A percentile compares a stretch with the other conserved stretches of the same genome.
Evolutionary conservation across 164 flowering plant genomes (phyloP).

Genomic region (Umbellularia californica): DNA sequence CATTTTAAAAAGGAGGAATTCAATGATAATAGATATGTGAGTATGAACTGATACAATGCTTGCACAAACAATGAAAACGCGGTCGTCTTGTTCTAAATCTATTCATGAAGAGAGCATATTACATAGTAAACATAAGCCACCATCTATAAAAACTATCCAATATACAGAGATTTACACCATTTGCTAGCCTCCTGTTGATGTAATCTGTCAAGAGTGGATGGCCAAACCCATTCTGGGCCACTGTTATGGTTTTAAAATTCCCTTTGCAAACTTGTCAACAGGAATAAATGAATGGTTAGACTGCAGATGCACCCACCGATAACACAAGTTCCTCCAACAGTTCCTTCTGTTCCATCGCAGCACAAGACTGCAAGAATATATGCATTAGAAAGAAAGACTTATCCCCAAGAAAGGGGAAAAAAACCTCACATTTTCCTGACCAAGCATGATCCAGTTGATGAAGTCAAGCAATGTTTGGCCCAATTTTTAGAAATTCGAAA

Average conservation of each 20-base stretch:
- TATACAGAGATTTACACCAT: not conserved
- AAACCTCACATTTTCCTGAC: too few species aligned
- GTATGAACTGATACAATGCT: too few species aligned
- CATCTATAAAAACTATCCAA: not conserved
- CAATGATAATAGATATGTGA: too few species aligned
- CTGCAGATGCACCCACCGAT: slow-evolving; percentile 46
- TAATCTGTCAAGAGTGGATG: not conserved
- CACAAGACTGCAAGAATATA: slow-evolving; percentile 61
- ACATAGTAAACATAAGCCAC: not conserved
- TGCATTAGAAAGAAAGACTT: not conserved
- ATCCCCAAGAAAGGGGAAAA: not conserved
- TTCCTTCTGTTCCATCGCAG: slow-evolving; percentile 81
- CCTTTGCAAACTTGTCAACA: not conserved
- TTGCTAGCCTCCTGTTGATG: not conserved
- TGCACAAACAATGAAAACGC: too few species aligned
- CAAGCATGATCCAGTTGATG: not conserved
- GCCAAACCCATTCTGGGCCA: not conserved
- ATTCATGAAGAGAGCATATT: not conserved
- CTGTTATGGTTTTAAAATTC: not conserved
- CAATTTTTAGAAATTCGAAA: too few species aligned
- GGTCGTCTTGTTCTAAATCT: not conserved
- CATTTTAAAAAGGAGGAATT: too few species aligned
- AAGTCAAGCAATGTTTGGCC: too few species aligned
- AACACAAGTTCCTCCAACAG: slow-evolving; percentile 79
- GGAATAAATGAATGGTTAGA: slow-evolving; percentile 16